Evolutionary conservation across 2,329 filamentous ascomycete genomes (phyloP).

Genomic region (Pseudogymnoascus sp.): DNA sequence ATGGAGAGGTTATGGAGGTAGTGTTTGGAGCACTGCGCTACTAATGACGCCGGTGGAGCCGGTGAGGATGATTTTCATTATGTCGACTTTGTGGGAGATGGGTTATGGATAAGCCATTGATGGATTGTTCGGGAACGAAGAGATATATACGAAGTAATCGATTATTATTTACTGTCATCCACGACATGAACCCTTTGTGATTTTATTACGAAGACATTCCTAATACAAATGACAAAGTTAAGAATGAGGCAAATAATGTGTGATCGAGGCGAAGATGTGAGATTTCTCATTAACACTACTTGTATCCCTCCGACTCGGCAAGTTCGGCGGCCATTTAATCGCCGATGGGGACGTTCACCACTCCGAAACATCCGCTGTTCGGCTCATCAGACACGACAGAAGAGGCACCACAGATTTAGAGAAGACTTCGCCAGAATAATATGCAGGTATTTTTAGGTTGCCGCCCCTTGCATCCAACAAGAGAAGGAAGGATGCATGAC

Average conservation of each 20-base stretch:
- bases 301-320: not conserved
- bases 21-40: conserved; percentile 40
- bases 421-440: too few relatives aligned
- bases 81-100: not conserved
- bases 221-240: not conserved
- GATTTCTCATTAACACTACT: not conserved
- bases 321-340: not conserved
- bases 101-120: not conserved
- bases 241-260: not conserved
- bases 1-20: conserved; percentile 42
- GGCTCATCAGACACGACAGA: not conserved
- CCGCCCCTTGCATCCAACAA: too few relatives aligned
- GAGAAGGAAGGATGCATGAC: too few relatives aligned
- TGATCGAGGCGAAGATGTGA: too few relatives aligned
- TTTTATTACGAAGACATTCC: not conserved
- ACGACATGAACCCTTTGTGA: not conserved
- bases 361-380: not conserved
- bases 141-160: not conserved
- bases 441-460: too few relatives aligned
- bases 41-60: conserved; percentile 52
- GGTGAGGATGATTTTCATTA: conserved; percentile 52
- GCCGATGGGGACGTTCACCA: not conserved
- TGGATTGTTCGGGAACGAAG: not conserved
- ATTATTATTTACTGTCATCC: not conserved
- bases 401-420: not conserved